Evolutionary conservation across 345 rosid genomes (phyloP).

Genomic region (Geranium brycei): DNA sequence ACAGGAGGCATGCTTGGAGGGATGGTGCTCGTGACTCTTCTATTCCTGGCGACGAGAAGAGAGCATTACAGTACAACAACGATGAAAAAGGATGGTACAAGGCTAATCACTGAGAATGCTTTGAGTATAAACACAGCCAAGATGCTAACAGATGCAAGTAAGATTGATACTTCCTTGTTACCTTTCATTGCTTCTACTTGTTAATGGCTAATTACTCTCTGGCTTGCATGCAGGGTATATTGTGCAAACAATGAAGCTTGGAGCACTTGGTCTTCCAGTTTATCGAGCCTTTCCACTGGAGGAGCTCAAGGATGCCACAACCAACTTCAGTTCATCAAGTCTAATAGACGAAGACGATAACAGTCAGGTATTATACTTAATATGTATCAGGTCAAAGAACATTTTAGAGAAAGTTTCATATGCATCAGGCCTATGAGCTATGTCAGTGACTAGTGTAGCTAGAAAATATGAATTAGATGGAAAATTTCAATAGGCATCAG

Average conservation of each 20-base stretch:
- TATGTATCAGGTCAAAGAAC: neutral
- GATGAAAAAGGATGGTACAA: slow-evolving; percentile 13
- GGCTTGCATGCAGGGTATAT: slow-evolving; percentile 35
- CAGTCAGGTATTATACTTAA: slow-evolving; percentile 20
- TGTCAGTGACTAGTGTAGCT: too few species aligned
- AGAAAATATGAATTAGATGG: too few species aligned
- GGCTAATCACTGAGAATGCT: slow-evolving; percentile 21
- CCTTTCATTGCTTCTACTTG: neutral
- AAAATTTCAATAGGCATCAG: neutral
- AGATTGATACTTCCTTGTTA: slow-evolving; percentile 9
- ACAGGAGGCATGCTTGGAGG: slow-evolving; percentile 34
- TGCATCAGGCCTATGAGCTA: too few species aligned
- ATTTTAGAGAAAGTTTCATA: neutral
- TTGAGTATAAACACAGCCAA: slow-evolving; percentile 26
- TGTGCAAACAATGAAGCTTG: slow-evolving; percentile 59
- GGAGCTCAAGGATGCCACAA: slow-evolving; percentile 51
- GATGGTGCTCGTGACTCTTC: slow-evolving; percentile 18
- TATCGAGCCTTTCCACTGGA: slow-evolving; percentile 45
- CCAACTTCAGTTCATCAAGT: slow-evolving; percentile 25
- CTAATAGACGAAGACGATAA: slow-evolving; percentile 20
- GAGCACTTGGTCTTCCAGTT: slow-evolving; percentile 32
- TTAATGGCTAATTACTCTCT: neutral
- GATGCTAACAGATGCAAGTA: slow-evolving; percentile 58
- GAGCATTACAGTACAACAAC: slow-evolving; percentile 1
- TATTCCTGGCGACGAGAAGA: slow-evolving; percentile 19